These are phyloP conservation scores for Neocucurbitaria cava DNA, from an alignment of 2,329 filamentous ascomycete species.

Conservation along the genomic window DNA sequence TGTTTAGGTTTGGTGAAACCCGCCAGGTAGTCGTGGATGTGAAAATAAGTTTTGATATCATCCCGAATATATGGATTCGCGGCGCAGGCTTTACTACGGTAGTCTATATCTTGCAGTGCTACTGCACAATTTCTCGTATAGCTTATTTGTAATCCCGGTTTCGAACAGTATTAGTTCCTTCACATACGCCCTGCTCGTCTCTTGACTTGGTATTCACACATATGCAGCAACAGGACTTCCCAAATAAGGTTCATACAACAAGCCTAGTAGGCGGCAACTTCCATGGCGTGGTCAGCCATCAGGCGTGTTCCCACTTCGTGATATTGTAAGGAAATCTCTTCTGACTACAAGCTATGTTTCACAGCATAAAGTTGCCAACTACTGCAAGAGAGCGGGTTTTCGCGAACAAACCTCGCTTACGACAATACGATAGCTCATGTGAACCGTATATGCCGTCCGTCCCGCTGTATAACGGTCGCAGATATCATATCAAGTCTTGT, in stretches of 20 bases:
- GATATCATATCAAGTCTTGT: neutral
- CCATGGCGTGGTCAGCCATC: neutral
- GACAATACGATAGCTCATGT: neutral
- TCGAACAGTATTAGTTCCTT: neutral
- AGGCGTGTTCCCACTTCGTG: neutral
- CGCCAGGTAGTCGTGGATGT: neutral
- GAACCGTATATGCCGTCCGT: neutral
- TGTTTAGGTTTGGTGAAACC: neutral
- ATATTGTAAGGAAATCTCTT: neutral
- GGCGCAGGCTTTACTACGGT: neutral
- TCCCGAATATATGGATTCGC: neutral
- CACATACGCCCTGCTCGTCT: neutral
- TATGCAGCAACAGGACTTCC: no score
- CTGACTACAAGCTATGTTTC: constrained; percentile 1
- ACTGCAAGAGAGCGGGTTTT: neutral
- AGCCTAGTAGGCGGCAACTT: no score
- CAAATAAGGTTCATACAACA: no score
- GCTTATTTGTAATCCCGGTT: neutral
- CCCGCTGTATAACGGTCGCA: neutral
- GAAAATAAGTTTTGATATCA: neutral
- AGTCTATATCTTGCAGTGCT: neutral
- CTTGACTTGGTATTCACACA: no score
- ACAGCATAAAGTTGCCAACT: constrained; percentile 11
- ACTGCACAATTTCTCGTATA: neutral
- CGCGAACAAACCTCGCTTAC: neutral